Base-by-base conservation (phyloP, 345 rosid species). In the Ceriops decandra region DNA sequence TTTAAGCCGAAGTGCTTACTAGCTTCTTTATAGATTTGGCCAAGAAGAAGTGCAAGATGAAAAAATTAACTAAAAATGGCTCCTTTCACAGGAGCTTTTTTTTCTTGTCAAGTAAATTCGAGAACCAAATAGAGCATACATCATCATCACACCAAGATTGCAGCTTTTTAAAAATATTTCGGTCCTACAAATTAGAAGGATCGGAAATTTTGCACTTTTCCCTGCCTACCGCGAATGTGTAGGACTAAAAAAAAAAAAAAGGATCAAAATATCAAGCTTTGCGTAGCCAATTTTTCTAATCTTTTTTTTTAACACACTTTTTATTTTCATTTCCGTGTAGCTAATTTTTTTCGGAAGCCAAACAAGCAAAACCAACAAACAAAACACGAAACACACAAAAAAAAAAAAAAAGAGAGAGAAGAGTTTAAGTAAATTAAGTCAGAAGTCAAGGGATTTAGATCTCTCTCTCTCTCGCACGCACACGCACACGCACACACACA, bases 331-430 rank as follows among this genome's bases (percentile, higher is more conserved):
- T 5, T 22, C 52, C 30, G 20, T 28, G 57, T 67, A 22, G 69
- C 19, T 19, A 54, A 16, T 49, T 60, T 73, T 63, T 71, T 54
- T 51, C 64, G 31, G 62, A 13, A 31, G 30, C 66, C 64, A 63
- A 59, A 74, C 67, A 71, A 49, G 16, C 36, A 33, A 46, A 38
- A 32, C 13, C 60, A 30, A 70, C n/a, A 27, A 66, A 53, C 19
- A 28, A 30, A 22, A 42, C 13, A 32, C 31, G 22, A 4, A 36
- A 56, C 52, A 24, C 17, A 19, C 9, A 5, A 1, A 24, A 24
- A 0, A 0, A 24, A 24, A n/a, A 2, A 36, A 27, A 21, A 3
- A 7, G 7, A 33, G 10, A 33, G 36, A 3, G 7, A 33, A 33
- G 36, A 33, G 36, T 7, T 6, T 1, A 17, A 28, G n/a, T 28